A percentile compares a stretch with the other conserved stretches of the same genome.
Evolutionary conservation across 768 basidiomycete genomes (phyloP).

Genomic region (Leccinellum rugosiceps): DNA sequence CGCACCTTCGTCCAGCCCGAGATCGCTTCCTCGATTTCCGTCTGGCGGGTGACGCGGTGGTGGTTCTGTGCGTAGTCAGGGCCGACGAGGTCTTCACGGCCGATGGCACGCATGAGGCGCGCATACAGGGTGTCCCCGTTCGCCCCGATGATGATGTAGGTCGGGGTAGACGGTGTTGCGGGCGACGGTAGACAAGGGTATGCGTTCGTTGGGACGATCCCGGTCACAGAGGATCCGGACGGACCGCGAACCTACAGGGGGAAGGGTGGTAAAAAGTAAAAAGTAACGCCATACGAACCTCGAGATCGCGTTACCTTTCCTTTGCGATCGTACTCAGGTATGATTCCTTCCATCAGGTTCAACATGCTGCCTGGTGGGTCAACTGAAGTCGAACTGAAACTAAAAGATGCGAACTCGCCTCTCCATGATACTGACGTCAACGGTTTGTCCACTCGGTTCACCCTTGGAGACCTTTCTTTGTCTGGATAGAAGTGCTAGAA

Average conservation of each 20-base stretch:
- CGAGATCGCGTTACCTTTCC: slow-evolving; percentile 47
- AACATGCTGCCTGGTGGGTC: slow-evolving; percentile 49
- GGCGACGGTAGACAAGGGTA: slow-evolving; percentile 59
- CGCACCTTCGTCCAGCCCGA: slow-evolving; percentile 52
- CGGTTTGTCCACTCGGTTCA: slow-evolving; percentile 43
- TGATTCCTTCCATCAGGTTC: slow-evolving; percentile 74
- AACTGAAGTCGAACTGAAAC: background rate
- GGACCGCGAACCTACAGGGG: slow-evolving; percentile 57
- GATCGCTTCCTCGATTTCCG: slow-evolving; percentile 61
- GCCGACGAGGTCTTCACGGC: slow-evolving; percentile 56
- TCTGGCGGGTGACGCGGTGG: slow-evolving; percentile 40
- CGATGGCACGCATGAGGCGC: slow-evolving; percentile 60
- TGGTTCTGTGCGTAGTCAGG: slow-evolving; percentile 45
- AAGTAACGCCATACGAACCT: background rate
- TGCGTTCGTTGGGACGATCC: slow-evolving; percentile 73
- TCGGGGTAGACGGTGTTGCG: slow-evolving; percentile 37
- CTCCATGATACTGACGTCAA: slow-evolving; percentile 77
- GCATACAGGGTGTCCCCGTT: slow-evolving; percentile 71
- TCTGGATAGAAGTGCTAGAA: slow-evolving; percentile 55
- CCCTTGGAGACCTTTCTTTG: slow-evolving; percentile 33
- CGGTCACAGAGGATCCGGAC: slow-evolving; percentile 71
- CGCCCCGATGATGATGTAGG: slow-evolving; percentile 68
- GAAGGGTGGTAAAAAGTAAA: background rate
- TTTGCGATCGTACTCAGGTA: slow-evolving; percentile 73
- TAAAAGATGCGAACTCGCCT: slow-evolving; percentile 38